Percentiles rank a stretch among this genome's conserved stretches.
Evolutionary conservation across 768 basidiomycete genomes (phyloP).

Genomic region (Phaffia australis): DNA sequence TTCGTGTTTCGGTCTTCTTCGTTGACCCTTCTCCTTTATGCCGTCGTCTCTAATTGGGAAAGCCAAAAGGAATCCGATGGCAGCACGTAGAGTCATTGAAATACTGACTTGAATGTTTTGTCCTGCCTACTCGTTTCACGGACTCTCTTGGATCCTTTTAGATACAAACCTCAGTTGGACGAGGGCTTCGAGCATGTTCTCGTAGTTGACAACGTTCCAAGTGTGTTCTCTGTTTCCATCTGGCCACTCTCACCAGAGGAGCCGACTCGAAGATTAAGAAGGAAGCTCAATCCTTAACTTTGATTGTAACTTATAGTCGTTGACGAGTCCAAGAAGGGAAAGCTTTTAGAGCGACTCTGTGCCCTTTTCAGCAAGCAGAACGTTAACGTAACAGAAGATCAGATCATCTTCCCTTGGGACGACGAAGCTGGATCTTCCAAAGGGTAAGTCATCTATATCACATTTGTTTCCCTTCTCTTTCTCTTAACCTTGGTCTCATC

Average conservation of each 20-base stretch:
- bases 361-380: slow-evolving; percentile 80
- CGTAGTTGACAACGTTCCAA: slow-evolving; percentile 82
- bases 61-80: background rate
- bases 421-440: slow-evolving; percentile 71
- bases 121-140: background rate
- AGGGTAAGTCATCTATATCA: slow-evolving; percentile 51
- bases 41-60: background rate
- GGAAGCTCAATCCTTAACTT: background rate
- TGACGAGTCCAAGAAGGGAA: slow-evolving; percentile 72
- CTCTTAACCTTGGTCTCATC: slow-evolving; percentile 57
- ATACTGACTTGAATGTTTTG: background rate
- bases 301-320: slow-evolving; percentile 40
- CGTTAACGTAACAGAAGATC: slow-evolving; percentile 58
- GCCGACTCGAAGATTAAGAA: background rate
- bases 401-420: slow-evolving; percentile 83
- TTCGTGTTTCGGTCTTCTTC: slow-evolving; percentile 37
- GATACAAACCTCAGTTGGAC: slow-evolving; percentile 72
- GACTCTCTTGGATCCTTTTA: slow-evolving; percentile 34
- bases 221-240: slow-evolving; percentile 10
- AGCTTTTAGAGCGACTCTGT: slow-evolving; percentile 63
- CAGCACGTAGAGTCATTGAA: no score
- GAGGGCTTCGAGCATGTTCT: slow-evolving; percentile 82
- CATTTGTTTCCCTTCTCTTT: background rate
- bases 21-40: background rate
- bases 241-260: background rate